Evolutionary conservation across 352 stramenopile species (phyloP), one percentile per base, ranked within the genome.

Genomic region (Stramenopiles sp.): DNA sequence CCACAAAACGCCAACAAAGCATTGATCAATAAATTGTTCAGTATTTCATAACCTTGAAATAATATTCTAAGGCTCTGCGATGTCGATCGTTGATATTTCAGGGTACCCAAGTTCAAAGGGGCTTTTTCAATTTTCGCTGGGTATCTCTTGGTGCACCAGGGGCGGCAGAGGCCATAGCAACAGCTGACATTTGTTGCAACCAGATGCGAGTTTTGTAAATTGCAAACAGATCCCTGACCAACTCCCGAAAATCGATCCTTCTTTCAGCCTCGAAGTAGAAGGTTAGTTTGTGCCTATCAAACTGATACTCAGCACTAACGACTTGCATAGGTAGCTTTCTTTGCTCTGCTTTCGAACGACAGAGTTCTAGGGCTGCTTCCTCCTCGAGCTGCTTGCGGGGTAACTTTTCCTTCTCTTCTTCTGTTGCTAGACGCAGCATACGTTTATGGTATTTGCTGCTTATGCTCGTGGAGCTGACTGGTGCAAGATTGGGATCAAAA

Each of bases 141-240:
- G 39, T 55, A 55, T 55, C 39, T 14, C 39, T 55, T 55, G 39
- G 39, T 55, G 39, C 39, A 55, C 39, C 39, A 55, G 39, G 39
- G 4, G 39, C 39, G 14, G 39, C 39, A 14, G 39, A 55, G 4
- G 39, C 39, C 39, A 55, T 55, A 14, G 39, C 39, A 14, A 55
- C 39, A 14, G 39, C 39, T 55, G 39, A 55, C 39, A 55, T 55
- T 86, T 98, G 95, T 86, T 98, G 93, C 84, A 98, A 93, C 95
- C 95, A 98, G 82, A 98, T 98, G 81, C 95, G 89, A 75, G 94
- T 98, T 88, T 98, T 98, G 88, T 98, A 98, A 83, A 98, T 97
- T 82, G 93, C 95, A 88, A 98, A 98, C 81, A 98, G 87, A 83
- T 98, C 95, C 39, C 95, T 91, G 25, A 98, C 95, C 0, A 98